Evolutionary conservation across 2,329 filamentous ascomycete species (phyloP).

Genomic region (Cercospora sp.): DNA sequence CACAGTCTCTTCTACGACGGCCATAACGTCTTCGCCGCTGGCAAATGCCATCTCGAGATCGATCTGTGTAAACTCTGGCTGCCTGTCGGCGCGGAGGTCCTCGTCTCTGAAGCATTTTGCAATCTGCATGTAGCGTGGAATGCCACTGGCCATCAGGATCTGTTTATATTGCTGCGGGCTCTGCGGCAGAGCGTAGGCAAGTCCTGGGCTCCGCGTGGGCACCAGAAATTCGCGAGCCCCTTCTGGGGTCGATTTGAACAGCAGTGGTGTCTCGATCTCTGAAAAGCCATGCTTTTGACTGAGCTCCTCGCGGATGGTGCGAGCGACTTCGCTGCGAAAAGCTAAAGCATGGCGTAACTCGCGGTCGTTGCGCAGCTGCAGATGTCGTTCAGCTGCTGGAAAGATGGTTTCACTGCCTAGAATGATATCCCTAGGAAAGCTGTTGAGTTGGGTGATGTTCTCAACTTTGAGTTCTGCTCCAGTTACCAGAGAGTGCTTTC

Average conservation of each 20-base stretch:
- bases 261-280: constrained; percentile 85
- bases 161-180: constrained; percentile 99
- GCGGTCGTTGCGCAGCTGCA: constrained; percentile 77
- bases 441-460: constrained; percentile 67
- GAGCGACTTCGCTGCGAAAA: constrained; percentile 65
- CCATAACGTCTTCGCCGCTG: constrained; percentile 69
- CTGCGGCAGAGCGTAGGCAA: constrained; percentile 88
- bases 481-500: constrained; percentile 17
- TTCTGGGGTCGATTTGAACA: constrained; percentile 98
- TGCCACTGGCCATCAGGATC: constrained; percentile 88
- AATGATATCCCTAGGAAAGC: constrained; percentile 73
- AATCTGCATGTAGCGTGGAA: constrained; percentile 84
- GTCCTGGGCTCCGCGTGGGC: constrained; percentile 72
- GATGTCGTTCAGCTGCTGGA: constrained; percentile 70
- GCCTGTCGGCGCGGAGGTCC: constrained; percentile 84
- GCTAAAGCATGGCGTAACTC: constrained; percentile 66
- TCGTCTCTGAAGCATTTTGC: constrained; percentile 95
- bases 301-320: constrained; percentile 57
- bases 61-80: constrained; percentile 95
- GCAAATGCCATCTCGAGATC: constrained; percentile 94
- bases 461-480: constrained; percentile 54
- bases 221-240: constrained; percentile 94
- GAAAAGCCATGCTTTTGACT: constrained; percentile 59
- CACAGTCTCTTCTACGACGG: constrained; percentile 56
- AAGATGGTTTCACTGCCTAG: constrained; percentile 74